These are phyloP conservation scores for Rhizoctonia solani DNA, from an alignment of 1,284 basidiomycete species.

Conservation along the genomic window DNA sequence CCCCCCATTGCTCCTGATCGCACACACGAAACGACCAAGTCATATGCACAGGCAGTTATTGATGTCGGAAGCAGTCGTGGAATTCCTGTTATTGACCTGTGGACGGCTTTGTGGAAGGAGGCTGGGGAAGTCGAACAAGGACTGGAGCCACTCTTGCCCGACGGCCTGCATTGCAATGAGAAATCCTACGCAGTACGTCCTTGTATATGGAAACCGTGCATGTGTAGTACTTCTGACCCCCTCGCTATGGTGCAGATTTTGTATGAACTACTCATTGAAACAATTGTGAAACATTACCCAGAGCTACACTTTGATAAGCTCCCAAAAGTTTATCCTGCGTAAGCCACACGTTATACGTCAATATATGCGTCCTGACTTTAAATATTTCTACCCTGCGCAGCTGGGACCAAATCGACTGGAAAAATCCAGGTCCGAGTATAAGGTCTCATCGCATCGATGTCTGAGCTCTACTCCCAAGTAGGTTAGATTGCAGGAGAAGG, in stretches of 20 bases:
- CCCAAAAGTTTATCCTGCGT: conserved; percentile 35
- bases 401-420: conserved; percentile 35
- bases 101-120: conserved; percentile 66
- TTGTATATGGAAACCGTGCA: conserved; percentile 18
- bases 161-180: conserved; percentile 78
- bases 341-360: background rate
- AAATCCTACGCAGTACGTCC: conserved; percentile 66
- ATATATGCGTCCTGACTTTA: background rate
- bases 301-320: conserved; percentile 53
- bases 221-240: background rate
- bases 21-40: conserved; percentile 60
- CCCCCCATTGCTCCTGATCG: conserved; percentile 51
- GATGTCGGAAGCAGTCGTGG: conserved; percentile 59
- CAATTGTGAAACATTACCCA: conserved; percentile 62
- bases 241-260: conserved; percentile 55
- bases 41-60: conserved; percentile 71
- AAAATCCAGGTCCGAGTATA: conserved; percentile 24
- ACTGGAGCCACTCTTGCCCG: conserved; percentile 58
- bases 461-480: background rate
- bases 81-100: conserved; percentile 71
- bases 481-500: background rate
- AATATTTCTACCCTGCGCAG: background rate
- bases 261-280: conserved; percentile 62
- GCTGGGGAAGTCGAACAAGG: conserved; percentile 61
- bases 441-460: conserved; percentile 20